Base-by-base conservation (phyloP, 768 basidiomycete genomes). In the Asterophora lycoperdoides region DNA sequence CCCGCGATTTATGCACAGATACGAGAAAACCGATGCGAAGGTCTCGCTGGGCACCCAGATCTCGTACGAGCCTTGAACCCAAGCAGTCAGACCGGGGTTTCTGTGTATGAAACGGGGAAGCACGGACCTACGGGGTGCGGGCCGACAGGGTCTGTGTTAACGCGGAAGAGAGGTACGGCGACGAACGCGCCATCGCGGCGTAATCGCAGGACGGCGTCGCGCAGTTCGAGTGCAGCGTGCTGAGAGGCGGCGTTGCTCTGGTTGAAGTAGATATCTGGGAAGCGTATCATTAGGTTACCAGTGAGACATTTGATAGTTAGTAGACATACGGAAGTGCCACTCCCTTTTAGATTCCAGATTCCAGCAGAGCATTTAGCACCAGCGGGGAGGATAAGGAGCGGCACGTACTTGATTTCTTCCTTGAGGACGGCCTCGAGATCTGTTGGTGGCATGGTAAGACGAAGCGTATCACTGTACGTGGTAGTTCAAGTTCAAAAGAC, bases 31-130 rank as follows among this genome's bases (percentile, higher is more conserved):
- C 0, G 83, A 73, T 0, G 77, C 66, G 58, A 90, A 90, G 2
- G 86, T 85, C 54, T 87, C 83, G 0, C 78, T 73, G 1, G 88
- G 88, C 19, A 75, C 81, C 88, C 88, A 90, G 15, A 89, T 81
- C 57, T 89, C 88, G 57, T 88, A 89, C 0, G 86, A 89, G 3
- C 88, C 88, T 87, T 29, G 17, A n/a, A 23, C 23, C 3, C 23
- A 36, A 8, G 48, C 6, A 32, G 41, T 14, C 7, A 44, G 7
- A 35, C 7, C 8, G 11, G 13, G 15, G 2, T 20, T 15, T 17
- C 32, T 11, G 23, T 19, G 29, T 28, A 9, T 17, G 14, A 32
- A 15, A 29, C 15, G 8, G 15, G 11, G 3, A 35, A 19, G 3
- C 19, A 63, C 82, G 58, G 52, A 83, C 87, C 88, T 43, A 81